Conservation (phyloP, 441 rosid genomes). For the Geranium incanum region DNA sequence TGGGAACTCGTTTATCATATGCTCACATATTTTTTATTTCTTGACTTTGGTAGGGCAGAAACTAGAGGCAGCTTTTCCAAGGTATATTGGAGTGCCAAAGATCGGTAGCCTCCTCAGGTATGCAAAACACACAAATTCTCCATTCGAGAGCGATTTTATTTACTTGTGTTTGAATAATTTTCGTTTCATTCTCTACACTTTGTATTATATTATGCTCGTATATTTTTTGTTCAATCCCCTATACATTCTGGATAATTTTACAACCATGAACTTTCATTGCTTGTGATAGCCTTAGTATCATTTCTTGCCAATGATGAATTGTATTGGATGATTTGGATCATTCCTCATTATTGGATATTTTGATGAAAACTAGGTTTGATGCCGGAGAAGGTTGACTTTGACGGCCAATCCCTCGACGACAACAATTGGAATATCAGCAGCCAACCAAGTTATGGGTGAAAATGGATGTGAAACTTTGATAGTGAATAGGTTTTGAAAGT, state of each 20-base stretch:
- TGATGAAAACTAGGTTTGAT: neutral
- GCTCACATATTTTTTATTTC: neutral
- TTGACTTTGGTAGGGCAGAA: constrained; percentile 51
- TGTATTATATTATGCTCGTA: neutral
- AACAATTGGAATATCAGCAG: neutral
- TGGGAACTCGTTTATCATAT: neutral
- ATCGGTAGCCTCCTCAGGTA: constrained; percentile 86
- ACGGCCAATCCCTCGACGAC: neutral
- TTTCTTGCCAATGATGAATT: neutral
- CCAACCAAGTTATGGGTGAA: neutral
- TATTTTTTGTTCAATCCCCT: neutral
- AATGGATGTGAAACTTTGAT: neutral
- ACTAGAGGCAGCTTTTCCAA: constrained; percentile 64
- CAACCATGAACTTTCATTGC: constrained; percentile 6
- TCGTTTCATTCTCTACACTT: constrained; percentile 1
- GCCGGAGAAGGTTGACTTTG: neutral
- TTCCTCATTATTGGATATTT: neutral
- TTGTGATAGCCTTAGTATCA: constrained; percentile 13
- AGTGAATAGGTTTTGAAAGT: neutral
- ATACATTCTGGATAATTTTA: neutral
- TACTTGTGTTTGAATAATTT: neutral
- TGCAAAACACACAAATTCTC: neutral
- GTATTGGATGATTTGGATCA: no score
- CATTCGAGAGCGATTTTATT: neutral
- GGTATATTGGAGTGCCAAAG: constrained; percentile 72